Conservation (phyloP, 768 basidiomycete species). For the Xerocomus brunneocitrinus region DNA sequence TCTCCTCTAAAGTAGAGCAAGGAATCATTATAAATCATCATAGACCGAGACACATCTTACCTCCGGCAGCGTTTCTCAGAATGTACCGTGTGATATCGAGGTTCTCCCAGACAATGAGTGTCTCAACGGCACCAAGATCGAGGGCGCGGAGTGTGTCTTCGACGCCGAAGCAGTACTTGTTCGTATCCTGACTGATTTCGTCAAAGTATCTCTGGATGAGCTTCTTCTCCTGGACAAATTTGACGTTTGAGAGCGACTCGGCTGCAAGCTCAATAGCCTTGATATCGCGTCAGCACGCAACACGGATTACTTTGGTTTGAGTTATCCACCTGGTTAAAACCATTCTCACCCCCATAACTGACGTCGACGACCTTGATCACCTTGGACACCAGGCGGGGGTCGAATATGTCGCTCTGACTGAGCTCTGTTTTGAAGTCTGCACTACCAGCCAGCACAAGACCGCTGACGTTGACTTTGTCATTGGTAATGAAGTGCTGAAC, state of each 20-base stretch:
- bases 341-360: conserved; percentile 97
- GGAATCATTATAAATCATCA: neutral
- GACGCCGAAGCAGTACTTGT: conserved; percentile 95
- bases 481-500: conserved; percentile 97
- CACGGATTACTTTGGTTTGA: neutral
- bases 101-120: conserved; percentile 98
- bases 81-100: conserved; percentile 85
- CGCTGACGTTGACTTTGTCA: conserved; percentile 98
- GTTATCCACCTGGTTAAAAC: conserved; percentile 88
- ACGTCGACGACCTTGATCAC: conserved; percentile 98
- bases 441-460: conserved; percentile 91
- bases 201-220: conserved; percentile 98
- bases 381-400: conserved; percentile 81
- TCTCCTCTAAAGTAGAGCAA: conserved; percentile 56
- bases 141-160: conserved; percentile 95
- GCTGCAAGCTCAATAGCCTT: conserved; percentile 96
- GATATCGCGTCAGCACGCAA: neutral
- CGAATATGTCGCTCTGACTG: conserved; percentile 94
- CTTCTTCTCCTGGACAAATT: conserved; percentile 98
- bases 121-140: conserved; percentile 95
- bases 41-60: conserved; percentile 36
- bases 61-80: conserved; percentile 88
- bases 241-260: conserved; percentile 95
- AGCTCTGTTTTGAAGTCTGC: conserved; percentile 99
- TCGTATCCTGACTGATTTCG: conserved; percentile 97